Percentiles rank a stretch among this genome's conserved stretches.
phyloP scores from a whole-genome alignment of 305 asterid species.

The Fraxinus greggii region DNA sequence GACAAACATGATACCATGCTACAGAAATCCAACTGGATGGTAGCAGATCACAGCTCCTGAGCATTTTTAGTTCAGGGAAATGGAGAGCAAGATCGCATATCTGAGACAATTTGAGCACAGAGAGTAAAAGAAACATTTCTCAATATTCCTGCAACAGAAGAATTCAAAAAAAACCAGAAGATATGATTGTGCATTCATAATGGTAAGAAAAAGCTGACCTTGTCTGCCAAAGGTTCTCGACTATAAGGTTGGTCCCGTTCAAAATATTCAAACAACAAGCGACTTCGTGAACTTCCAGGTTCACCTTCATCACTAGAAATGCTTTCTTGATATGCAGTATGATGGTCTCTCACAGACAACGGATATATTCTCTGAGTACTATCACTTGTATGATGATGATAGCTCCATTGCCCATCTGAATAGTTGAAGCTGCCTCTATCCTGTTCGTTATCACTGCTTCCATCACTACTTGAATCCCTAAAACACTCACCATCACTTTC shows the following conservation, averaged over 20 bases:
- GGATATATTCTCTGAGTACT: conserved; percentile 30
- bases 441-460: conserved; percentile 85
- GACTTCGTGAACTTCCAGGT: conserved; percentile 60
- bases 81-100: conserved; percentile 36
- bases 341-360: conserved; percentile 41
- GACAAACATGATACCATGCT: conserved; percentile 38
- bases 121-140: conserved; percentile 2
- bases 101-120: conserved; percentile 18
- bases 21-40: conserved; percentile 53
- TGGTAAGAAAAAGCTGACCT: conserved; percentile 28
- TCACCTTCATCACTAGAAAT: conserved; percentile 94
- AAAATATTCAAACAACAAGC: conserved; percentile 75
- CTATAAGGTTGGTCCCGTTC: conserved; percentile 72
- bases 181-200: not conserved
- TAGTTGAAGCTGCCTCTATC: conserved; percentile 46
- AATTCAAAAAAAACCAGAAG: not conserved
- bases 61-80: conserved; percentile 41
- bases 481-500: conserved; percentile 79
- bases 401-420: conserved; percentile 30
- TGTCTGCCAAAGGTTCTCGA: conserved; percentile 79
- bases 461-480: conserved; percentile 88
- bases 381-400: conserved; percentile 25
- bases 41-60: conserved; percentile 48
- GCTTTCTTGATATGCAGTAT: conserved; percentile 57
- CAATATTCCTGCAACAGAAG: not conserved